Evolutionary conservation across 805 yeast species (phyloP).

Genomic region (Candida suzukii): DNA sequence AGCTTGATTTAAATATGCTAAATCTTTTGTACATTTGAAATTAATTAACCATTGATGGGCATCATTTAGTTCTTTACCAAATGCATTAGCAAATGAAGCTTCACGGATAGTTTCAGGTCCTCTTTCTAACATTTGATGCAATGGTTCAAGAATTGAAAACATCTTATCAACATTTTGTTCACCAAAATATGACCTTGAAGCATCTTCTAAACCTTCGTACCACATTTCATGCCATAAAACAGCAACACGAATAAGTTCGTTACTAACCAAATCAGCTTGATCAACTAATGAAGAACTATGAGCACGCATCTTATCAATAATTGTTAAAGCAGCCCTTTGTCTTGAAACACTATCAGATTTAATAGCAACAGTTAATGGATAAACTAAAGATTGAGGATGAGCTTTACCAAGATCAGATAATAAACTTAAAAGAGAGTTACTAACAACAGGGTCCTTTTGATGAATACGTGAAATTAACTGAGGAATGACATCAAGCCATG

Average conservation of each 20-base stretch:
- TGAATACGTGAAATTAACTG: constrained; percentile 95
- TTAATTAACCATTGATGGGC: constrained; percentile 92
- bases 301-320: constrained; percentile 85
- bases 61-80: constrained; percentile 86
- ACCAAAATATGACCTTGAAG: constrained; percentile 86
- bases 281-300: constrained; percentile 82
- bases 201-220: constrained; percentile 97
- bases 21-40: constrained; percentile 78
- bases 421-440: constrained; percentile 70
- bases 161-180: constrained; percentile 93
- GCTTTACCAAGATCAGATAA: constrained; percentile 86
- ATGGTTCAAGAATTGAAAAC: constrained; percentile 85
- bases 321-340: constrained; percentile 85
- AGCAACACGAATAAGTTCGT: constrained; percentile 88
- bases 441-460: constrained; percentile 83
- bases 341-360: constrained; percentile 87
- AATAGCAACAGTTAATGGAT: constrained; percentile 92
- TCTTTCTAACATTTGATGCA: constrained; percentile 74
- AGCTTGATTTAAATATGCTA: constrained; percentile 87
- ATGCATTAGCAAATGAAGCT: constrained; percentile 85
- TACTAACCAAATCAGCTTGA: constrained; percentile 91
- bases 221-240: constrained; percentile 97
- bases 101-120: constrained; percentile 94
- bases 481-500: constrained; percentile 94
- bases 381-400: constrained; percentile 95